Percentiles rank a stretch among this genome's conserved stretches.
phyloP scores from a whole-genome alignment of 1,284 basidiomycete genomes.

The Ganoderma meredithae region DNA sequence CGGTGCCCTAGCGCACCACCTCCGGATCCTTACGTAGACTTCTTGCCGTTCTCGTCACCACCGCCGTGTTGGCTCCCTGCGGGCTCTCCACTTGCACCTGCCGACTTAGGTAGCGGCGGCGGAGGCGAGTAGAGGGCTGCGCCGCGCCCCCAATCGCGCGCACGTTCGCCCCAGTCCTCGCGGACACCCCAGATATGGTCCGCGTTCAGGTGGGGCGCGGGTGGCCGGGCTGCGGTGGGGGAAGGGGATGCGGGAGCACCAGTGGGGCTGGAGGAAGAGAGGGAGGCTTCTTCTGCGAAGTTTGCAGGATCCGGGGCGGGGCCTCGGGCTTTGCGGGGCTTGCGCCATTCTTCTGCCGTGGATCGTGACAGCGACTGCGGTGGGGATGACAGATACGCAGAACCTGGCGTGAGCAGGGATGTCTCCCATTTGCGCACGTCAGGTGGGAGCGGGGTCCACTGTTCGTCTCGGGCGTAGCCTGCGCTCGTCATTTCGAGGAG shows the following conservation, averaged over 20 bases:
- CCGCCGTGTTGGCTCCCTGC: neutral
- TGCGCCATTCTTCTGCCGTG: slow-evolving; percentile 9
- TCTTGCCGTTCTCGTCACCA: neutral
- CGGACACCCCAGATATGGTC: slow-evolving; percentile 54
- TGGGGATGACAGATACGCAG: neutral
- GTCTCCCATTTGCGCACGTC: slow-evolving; percentile 49
- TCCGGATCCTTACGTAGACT: too few relatives aligned
- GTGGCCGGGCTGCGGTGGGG: slow-evolving; percentile 38
- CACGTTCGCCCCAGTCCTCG: slow-evolving; percentile 55
- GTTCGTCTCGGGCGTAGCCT: slow-evolving; percentile 52
- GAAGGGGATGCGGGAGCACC: neutral
- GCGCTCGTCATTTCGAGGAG: slow-evolving; percentile 71
- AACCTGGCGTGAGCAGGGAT: neutral
- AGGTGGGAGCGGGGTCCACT: slow-evolving; percentile 53
- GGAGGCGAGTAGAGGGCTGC: slow-evolving; percentile 37
- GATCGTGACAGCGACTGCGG: neutral
- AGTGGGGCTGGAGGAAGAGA: slow-evolving; percentile 13
- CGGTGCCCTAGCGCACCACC: neutral
- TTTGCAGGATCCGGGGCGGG: slow-evolving; percentile 21
- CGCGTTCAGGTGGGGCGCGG: slow-evolving; percentile 47
- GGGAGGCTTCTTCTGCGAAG: slow-evolving; percentile 39
- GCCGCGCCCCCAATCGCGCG: slow-evolving; percentile 52
- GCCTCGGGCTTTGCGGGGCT: slow-evolving; percentile 3
- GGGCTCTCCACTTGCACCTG: neutral
- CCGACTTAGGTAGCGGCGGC: neutral